These are phyloP conservation scores for Plantago elongata DNA, from an alignment of 257 asterid species.

Conservation along the genomic window DNA sequence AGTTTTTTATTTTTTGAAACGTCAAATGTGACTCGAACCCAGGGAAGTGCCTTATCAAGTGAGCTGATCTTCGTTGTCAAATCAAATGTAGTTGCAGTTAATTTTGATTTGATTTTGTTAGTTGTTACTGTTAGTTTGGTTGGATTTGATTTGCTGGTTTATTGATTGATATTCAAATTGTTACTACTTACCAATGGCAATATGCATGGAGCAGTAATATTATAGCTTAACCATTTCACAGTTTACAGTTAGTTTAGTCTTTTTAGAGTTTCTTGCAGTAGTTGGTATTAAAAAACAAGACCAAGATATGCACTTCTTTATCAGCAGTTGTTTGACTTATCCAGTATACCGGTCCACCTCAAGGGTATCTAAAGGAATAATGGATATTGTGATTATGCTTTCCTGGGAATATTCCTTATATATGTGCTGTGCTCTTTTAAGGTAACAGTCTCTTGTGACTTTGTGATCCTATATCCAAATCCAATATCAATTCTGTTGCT, in stretches of 20 bases:
- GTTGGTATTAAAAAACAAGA: too few relatives aligned
- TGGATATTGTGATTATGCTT: conserved; percentile 25
- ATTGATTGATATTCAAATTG: too few relatives aligned
- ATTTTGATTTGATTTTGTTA: too few relatives aligned
- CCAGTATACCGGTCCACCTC: conserved; percentile 7
- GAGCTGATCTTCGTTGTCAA: too few relatives aligned
- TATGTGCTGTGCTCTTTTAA: conserved; percentile 36
- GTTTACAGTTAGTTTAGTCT: too few relatives aligned
- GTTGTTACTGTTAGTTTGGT: too few relatives aligned
- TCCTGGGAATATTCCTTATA: conserved; percentile 36
- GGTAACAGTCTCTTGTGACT: conserved; percentile 25
- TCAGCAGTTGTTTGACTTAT: conserved; percentile 25
- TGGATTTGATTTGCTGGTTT: too few relatives aligned
- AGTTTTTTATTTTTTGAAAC: neutral
- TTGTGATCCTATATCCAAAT: conserved; percentile 10
- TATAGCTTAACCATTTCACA: neutral
- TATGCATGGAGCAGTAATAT: neutral
- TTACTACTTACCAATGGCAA: too few relatives aligned
- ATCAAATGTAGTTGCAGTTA: too few relatives aligned
- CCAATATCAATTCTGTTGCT: conserved; percentile 26
- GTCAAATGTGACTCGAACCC: too few relatives aligned
- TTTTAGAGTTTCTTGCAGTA: too few relatives aligned
- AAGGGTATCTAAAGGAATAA: conserved; percentile 23
- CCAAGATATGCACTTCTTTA: neutral
- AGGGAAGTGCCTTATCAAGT: too few relatives aligned